Base-by-base conservation (phyloP, 2,329 filamentous ascomycete species). In the Hysterium pulicare region DNA sequence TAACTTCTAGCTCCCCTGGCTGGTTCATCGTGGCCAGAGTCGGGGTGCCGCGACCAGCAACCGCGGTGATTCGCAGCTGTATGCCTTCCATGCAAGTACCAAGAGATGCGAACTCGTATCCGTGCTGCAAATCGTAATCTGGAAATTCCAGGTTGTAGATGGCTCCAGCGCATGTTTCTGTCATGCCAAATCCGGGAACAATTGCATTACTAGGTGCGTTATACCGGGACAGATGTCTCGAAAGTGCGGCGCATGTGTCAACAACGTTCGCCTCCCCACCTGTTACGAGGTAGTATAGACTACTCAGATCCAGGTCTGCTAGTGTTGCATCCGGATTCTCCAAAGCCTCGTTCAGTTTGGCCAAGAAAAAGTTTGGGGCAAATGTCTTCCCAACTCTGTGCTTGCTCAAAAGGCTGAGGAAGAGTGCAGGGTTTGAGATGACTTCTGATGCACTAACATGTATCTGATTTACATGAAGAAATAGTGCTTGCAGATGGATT, bases 141-240 rank as follows among this genome's bases (percentile, higher is more conserved):
- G 75, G 75, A 38, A 68, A 75, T 1, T 62, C 39, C 0, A 48
- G 24, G 22, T 68, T 71, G 59, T 64, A 77, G 16, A 77, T 75
- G 3, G 61, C 48, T 0, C 75, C 75, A 0, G 73, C 75, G 47
- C 74, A 78, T 0, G 74, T 78, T 58, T 79, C 76, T 0, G 74
- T 78, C 72, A 77, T 73, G 7, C 74, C 71, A 31, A 71, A 77
- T 0, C 68, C 72, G 0, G 73, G 62, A 2, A 46, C 49, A 13
- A 76, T 62, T 5, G 70, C 59, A 5, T 64, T 53, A 0, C n/a
- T 15, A 0, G 49, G 58, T 1, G 66, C 66, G 3, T 68, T 62
- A 42, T 61, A 59, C 10, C 49, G 33, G 2, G 40, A 31, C 2
- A 77, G 47, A 1, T 66, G 28, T 1, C 40, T 24, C 13, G 64